Evolutionary conservation across 2,329 filamentous ascomycete genomes (phyloP), one percentile per base, ranked within the genome.

Genomic region (Pyrenochaeta sp.): DNA sequence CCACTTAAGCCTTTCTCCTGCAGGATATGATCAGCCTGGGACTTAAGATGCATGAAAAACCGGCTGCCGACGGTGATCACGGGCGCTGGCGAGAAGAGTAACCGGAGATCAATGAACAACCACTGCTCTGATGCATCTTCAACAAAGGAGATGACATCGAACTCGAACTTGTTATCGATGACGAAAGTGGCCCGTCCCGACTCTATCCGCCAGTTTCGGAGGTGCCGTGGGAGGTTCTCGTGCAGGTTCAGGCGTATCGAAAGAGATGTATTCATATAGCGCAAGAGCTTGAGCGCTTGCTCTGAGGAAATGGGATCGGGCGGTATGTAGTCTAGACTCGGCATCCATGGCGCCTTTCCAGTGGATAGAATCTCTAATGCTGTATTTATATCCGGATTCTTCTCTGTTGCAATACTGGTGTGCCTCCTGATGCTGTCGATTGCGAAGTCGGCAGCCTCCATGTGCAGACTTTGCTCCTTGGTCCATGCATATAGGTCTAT

Each of bases 101-200:
- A 93, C 58, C 93, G 88, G 69, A 98, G 88, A 75, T 98, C 93
- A 61, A 98, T 91, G 73, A 98, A 97, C 84, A 91, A 97, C 73
- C 96, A 96, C 69, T 96, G 93, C 52, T 91, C 90, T 32, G 88
- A 83, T 19, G 89, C 86, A 64, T 95, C 90, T 72, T 98, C 93
- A 66, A 93, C 90, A 19, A 91, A 92, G 62, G 98, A 91, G 0
- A 93, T 93, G 50, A 99, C 85, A 73, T 98, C 95, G 22, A 98
- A 87, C 75, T 98, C 94, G 69, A 97, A 97, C 75, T 98, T 94
- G 52, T 87, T 86, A 2, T 86, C 81, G 1, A 98, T 91, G 46
- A 82, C 86, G 76, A 99, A 99, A 0, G 93, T 98, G 6, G 91
- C 94, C 48, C 94, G 88, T n/a, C 96, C 95, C 50, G 92, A 91